Conservation (phyloP, 2,329 filamentous ascomycete species). For the Xylariaceae sp. region DNA sequence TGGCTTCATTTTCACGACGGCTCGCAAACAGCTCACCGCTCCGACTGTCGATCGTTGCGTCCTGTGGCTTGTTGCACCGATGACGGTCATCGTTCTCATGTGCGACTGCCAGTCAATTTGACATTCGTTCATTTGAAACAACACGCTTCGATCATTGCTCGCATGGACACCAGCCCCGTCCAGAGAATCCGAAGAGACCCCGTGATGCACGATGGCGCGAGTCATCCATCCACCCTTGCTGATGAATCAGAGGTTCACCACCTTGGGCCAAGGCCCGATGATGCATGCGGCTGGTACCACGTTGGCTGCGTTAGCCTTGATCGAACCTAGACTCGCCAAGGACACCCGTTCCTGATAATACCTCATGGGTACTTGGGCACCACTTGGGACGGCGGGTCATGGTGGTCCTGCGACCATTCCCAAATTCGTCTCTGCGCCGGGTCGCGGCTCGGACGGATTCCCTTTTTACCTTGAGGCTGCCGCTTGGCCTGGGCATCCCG, state of each 20-base stretch:
- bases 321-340: constrained; percentile 23
- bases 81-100: no score
- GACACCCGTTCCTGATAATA: constrained; percentile 23
- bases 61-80: no score
- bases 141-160: no score
- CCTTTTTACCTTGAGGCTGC: constrained; percentile 29
- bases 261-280: constrained; percentile 11
- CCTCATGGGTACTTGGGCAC: constrained; percentile 21
- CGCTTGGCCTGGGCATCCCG: constrained; percentile 27
- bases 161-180: no score
- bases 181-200: no score
- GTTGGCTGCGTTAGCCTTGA: constrained; percentile 22
- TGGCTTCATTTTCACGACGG: no score
- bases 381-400: constrained; percentile 23
- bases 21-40: no score
- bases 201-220: constrained; percentile 17
- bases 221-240: constrained; percentile 19
- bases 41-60: no score
- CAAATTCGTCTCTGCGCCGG: constrained; percentile 32
- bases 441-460: constrained; percentile 32
- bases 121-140: no score
- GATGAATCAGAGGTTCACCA: constrained; percentile 1
- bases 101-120: no score
- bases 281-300: constrained; percentile 23
- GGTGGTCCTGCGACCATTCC: constrained; percentile 26